Evolutionary conservation across 2,329 filamentous ascomycete genomes (phyloP).

Genomic region (Xylaria multiplex): DNA sequence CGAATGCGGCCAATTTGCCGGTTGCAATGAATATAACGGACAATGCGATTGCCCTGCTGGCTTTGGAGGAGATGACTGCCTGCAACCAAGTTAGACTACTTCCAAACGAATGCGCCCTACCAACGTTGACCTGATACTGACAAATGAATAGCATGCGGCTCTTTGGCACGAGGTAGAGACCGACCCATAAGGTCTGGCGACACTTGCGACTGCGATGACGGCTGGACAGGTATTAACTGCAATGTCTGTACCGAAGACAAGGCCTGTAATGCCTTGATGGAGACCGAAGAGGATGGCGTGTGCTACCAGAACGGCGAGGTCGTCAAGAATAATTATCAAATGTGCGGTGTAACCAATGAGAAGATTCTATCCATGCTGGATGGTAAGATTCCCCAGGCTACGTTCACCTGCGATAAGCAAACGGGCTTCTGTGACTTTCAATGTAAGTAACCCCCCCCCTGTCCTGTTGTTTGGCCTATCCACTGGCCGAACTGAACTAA

Average conservation of each 20-base stretch:
- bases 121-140: conserved; percentile 30
- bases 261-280: conserved; percentile 90
- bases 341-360: conserved; percentile 95
- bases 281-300: conserved; percentile 80
- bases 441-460: conserved; percentile 64
- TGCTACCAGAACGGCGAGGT: conserved; percentile 93
- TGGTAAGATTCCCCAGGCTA: conserved; percentile 88
- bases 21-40: conserved; percentile 88
- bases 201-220: conserved; percentile 86
- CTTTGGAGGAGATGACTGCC: conserved; percentile 93
- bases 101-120: conserved; percentile 4
- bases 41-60: conserved; percentile 93
- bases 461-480: neutral
- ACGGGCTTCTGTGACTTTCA: conserved; percentile 89
- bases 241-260: conserved; percentile 88
- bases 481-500: conserved; percentile 25
- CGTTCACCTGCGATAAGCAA: conserved; percentile 86
- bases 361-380: conserved; percentile 91
- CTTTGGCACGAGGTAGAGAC: conserved; percentile 81
- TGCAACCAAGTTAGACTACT: conserved; percentile 72
- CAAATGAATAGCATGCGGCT: conserved; percentile 75
- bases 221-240: conserved; percentile 98
- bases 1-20: conserved; percentile 87
- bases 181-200: conserved; percentile 77
- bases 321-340: conserved; percentile 95